Percentiles rank a stretch among this genome's conserved stretches.
Evolutionary conservation across 2,329 filamentous ascomycete species (phyloP).

Genomic region (Teratosphaeria nubilosa): DNA sequence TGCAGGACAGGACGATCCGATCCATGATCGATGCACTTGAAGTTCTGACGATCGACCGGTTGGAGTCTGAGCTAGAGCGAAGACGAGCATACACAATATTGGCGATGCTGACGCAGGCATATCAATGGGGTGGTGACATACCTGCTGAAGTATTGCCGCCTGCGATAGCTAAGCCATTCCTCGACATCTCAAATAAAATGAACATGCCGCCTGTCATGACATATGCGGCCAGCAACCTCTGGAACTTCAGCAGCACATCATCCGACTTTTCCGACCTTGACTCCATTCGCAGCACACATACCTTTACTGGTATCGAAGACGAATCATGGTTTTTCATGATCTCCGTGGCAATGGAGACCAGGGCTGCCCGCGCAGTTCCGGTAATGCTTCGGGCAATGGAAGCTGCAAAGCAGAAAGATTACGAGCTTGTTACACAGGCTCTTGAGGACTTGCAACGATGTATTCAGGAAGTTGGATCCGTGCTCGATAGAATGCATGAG

Average conservation of each 20-base stretch:
- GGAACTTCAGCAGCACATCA: constrained; percentile 88
- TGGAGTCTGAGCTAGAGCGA: constrained; percentile 82
- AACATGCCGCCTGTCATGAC: constrained; percentile 87
- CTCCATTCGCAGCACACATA: constrained; percentile 74
- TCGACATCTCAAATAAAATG: constrained; percentile 60
- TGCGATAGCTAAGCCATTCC: constrained; percentile 69
- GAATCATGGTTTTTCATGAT: constrained; percentile 98
- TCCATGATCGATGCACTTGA: constrained; percentile 66
- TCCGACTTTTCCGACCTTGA: constrained; percentile 65
- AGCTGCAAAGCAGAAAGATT: constrained; percentile 64
- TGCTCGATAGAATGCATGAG: constrained; percentile 86
- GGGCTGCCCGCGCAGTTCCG: constrained; percentile 74
- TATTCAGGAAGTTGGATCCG: constrained; percentile 67
- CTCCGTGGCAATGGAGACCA: constrained; percentile 88
- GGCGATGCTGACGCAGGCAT: constrained; percentile 69
- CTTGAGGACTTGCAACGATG: constrained; percentile 73
- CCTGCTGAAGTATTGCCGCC: constrained; percentile 63
- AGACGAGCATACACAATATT: constrained; percentile 71
- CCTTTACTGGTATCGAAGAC: constrained; percentile 85
- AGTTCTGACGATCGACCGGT: constrained; percentile 67
- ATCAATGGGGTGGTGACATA: constrained; percentile 74
- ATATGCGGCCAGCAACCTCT: constrained; percentile 81
- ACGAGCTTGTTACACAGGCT: constrained; percentile 59
- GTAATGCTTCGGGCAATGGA: constrained; percentile 80
- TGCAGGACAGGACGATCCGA: constrained; percentile 27